Percentiles rank a stretch among this genome's conserved stretches.
phyloP scores from a whole-genome alignment of 1,139 yeast species.

The Tardiomyces depauwii region DNA sequence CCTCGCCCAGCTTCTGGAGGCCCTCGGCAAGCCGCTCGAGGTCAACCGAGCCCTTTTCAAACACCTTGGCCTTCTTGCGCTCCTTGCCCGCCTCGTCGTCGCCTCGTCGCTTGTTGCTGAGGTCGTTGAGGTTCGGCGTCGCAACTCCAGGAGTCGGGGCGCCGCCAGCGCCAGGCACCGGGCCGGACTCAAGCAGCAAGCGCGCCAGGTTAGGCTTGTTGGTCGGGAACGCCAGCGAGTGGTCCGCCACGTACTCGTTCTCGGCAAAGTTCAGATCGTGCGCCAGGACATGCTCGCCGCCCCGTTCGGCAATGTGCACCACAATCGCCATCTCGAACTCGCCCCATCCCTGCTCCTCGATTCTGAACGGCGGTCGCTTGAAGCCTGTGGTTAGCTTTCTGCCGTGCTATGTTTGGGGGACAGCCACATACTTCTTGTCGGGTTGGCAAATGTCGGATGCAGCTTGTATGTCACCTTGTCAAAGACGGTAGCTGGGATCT shows the following conservation, averaged over 20 bases:
- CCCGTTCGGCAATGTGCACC: slow-evolving; percentile 68
- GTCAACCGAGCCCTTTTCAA: slow-evolving; percentile 52
- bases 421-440: slow-evolving; percentile 37
- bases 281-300: slow-evolving; percentile 74
- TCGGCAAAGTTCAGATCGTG: slow-evolving; percentile 84
- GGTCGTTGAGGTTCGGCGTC: slow-evolving; percentile 9
- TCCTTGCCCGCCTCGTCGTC: slow-evolving; percentile 23
- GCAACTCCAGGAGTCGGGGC: slow-evolving; percentile 17
- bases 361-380: slow-evolving; percentile 78
- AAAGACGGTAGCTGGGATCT: slow-evolving; percentile 76
- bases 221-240: slow-evolving; percentile 63
- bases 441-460: slow-evolving; percentile 92
- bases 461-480: slow-evolving; percentile 88
- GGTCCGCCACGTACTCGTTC: slow-evolving; percentile 69
- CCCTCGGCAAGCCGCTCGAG: slow-evolving; percentile 87
- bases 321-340: slow-evolving; percentile 85
- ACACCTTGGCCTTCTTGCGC: slow-evolving; percentile 48
- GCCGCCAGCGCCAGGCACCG: slow-evolving; percentile 42
- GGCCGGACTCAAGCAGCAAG: slow-evolving; percentile 69
- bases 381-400: slow-evolving; percentile 27
- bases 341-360: slow-evolving; percentile 98
- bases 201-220: slow-evolving; percentile 64
- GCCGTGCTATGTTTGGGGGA: background rate
- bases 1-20: slow-evolving; percentile 78
- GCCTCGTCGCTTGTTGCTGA: slow-evolving; percentile 33